phyloP scores from a whole-genome alignment of 225 moss, liverwort and hornwort genomes.

The Physcomitrellopsis africana region DNA sequence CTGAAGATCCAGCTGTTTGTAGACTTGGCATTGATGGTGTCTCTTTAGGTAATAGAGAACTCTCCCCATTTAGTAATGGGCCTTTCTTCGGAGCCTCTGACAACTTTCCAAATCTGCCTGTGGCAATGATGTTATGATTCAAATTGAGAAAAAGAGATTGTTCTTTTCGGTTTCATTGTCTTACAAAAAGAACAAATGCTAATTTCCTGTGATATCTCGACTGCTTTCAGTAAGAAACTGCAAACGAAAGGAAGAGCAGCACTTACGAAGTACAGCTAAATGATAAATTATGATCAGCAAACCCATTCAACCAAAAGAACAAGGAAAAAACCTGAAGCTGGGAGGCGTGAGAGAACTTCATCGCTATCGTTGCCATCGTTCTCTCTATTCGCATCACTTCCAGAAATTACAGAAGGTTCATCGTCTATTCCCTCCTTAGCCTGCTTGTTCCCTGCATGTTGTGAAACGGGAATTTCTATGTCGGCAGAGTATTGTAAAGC shows the following conservation, averaged over 20 bases:
- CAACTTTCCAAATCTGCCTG: slow-evolving; percentile 35
- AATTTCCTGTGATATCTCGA: slow-evolving; percentile 3
- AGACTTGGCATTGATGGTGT: slow-evolving; percentile 30
- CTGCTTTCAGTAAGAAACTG: slow-evolving; percentile 20
- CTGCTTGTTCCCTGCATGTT: slow-evolving; percentile 31
- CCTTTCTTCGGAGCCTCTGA: slow-evolving; percentile 35
- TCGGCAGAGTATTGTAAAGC: slow-evolving; percentile 31
- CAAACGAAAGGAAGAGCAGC: slow-evolving; percentile 23
- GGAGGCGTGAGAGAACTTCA: slow-evolving; percentile 37
- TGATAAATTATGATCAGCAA: slow-evolving; percentile 7
- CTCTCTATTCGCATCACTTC: slow-evolving; percentile 58
- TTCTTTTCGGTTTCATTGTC: slow-evolving; percentile 8
- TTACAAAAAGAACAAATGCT: slow-evolving; percentile 7
- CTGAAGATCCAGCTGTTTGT: slow-evolving; percentile 49
- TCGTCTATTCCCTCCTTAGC: slow-evolving; percentile 45
- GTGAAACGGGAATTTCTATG: slow-evolving; percentile 34
- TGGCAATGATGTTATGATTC: slow-evolving; percentile 28
- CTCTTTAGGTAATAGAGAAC: slow-evolving; percentile 24
- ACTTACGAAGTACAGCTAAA: slow-evolving; percentile 18
- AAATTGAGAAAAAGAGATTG: slow-evolving; percentile 15
- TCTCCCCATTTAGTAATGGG: slow-evolving; percentile 35
- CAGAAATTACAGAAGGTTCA: slow-evolving; percentile 49
- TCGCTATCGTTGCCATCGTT: slow-evolving; percentile 45
- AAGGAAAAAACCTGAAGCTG: slow-evolving; percentile 35
- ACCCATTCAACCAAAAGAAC: slow-evolving; percentile 23